Percentiles rank a stretch among this genome's conserved stretches.
phyloP scores from a whole-genome alignment of 208 protist species.

The Acanthamoeba sp. region DNA sequence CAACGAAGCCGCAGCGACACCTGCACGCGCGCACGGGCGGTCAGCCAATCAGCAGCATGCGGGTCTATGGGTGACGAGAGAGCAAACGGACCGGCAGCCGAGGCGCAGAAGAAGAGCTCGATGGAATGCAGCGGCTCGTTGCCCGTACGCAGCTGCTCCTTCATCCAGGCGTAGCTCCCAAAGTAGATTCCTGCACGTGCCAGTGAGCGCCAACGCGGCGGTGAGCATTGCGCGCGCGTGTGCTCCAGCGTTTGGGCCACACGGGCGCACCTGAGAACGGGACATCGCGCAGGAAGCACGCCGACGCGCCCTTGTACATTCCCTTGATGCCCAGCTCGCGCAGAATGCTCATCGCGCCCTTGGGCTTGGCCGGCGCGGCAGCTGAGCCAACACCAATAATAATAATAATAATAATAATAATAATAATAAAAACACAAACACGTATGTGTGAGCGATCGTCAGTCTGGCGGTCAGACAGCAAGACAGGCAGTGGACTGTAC shows the following conservation, averaged over 20 bases:
- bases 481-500: background rate
- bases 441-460: too few relatives aligned
- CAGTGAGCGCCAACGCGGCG: too few relatives aligned
- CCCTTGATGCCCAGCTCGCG: background rate
- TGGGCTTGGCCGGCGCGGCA: background rate
- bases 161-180: conserved; percentile 85
- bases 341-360: conserved; percentile 10
- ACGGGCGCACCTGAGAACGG: conserved; percentile 87
- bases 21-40: conserved; percentile 63
- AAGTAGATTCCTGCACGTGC: conserved; percentile 75
- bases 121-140: conserved; percentile 56
- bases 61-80: too few relatives aligned
- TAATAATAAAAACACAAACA: too few relatives aligned
- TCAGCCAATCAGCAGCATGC: too few relatives aligned
- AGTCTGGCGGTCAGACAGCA: too few relatives aligned
- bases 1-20: conserved; percentile 82
- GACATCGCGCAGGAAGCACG: conserved; percentile 86
- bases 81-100: background rate
- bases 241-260: too few relatives aligned
- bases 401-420: too few relatives aligned
- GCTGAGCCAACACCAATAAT: background rate
- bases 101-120: conserved; percentile 77
- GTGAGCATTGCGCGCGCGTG: too few relatives aligned
- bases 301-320: conserved; percentile 85
- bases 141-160: conserved; percentile 78